phyloP scores from a whole-genome alignment of 371 early-diverging fungal genomes.

The Cokeromyces recurvatus region DNA sequence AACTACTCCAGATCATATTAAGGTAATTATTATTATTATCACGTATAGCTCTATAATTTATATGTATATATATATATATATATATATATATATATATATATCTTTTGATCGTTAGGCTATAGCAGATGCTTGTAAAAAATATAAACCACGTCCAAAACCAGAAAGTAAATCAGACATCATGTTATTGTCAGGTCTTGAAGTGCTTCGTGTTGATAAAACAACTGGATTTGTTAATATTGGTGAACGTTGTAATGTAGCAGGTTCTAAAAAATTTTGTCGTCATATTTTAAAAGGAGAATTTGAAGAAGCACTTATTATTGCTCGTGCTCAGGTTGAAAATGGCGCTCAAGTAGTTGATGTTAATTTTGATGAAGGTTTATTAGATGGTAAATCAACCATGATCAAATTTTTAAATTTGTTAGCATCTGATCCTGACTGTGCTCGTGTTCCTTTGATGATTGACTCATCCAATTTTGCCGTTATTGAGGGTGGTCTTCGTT shows the following conservation, averaged over 20 bases:
- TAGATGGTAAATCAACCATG: conserved; percentile 93
- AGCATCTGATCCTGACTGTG: conserved; percentile 92
- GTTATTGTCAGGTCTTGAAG: conserved; percentile 84
- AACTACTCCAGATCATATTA: conserved; percentile 90
- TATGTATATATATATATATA: too few relatives aligned
- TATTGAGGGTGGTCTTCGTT: conserved; percentile 90
- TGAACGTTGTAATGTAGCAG: conserved; percentile 95
- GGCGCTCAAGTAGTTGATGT: conserved; percentile 92
- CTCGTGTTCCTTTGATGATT: conserved; percentile 84
- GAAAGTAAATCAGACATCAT: conserved; percentile 61
- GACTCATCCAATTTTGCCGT: conserved; percentile 97
- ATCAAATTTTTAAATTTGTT: conserved; percentile 86
- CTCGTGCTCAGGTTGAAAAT: conserved; percentile 87
- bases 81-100: too few relatives aligned
- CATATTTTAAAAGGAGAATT: conserved; percentile 86
- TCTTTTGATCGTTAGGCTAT: conserved; percentile 55
- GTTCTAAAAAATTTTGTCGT: conserved; percentile 88
- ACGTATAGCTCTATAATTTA: too few relatives aligned
- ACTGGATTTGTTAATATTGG: conserved; percentile 92
- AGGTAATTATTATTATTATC: conserved; percentile 40
- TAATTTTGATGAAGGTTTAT: conserved; percentile 94
- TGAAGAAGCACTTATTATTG: conserved; percentile 91
- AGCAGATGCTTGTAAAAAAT: conserved; percentile 67
- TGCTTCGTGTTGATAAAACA: conserved; percentile 65
- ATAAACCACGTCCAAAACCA: conserved; percentile 71